Evolutionary conservation across 495 filamentous ascomycete species (phyloP).

Genomic region (Penicillium angulare): DNA sequence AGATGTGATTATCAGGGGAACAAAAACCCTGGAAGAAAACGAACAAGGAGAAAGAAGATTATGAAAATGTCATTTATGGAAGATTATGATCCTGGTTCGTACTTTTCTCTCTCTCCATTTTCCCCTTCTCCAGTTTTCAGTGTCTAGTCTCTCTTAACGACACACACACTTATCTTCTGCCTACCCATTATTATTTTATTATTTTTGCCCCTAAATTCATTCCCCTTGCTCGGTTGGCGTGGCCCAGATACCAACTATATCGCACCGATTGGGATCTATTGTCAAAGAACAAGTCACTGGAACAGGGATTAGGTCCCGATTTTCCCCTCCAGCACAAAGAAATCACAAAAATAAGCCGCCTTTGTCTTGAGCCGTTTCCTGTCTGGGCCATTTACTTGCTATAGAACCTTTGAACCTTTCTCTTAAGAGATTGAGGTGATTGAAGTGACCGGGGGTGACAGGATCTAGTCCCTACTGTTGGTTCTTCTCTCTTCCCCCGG

Average conservation of each 20-base stretch:
- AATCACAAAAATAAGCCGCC: slow-evolving; percentile 17
- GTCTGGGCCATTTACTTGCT: not conserved
- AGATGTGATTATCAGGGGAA: too few relatives aligned
- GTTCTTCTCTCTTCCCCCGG: slow-evolving; percentile 12
- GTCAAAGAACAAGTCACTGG: slow-evolving; percentile 28
- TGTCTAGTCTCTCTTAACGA: not conserved
- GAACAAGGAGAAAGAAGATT: too few relatives aligned
- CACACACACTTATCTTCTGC: too few relatives aligned
- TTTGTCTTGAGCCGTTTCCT: slow-evolving; percentile 16
- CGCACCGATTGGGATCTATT: slow-evolving; percentile 21
- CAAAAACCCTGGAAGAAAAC: too few relatives aligned
- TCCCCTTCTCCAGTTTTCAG: not conserved
- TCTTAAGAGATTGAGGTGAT: not conserved
- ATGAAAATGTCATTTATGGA: too few relatives aligned
- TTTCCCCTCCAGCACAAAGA: slow-evolving; percentile 17
- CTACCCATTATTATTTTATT: slow-evolving; percentile 3
- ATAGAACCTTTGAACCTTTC: not conserved
- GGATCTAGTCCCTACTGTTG: not conserved
- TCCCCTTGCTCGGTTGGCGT: slow-evolving; percentile 28
- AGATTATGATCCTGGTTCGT: too few relatives aligned
- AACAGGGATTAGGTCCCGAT: slow-evolving; percentile 11
- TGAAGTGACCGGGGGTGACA: too few relatives aligned
- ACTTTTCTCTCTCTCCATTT: not conserved
- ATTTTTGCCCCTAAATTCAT: not conserved
- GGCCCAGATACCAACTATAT: slow-evolving; percentile 7